Percentiles rank a stretch among this genome's conserved stretches.
phyloP scores from a whole-genome alignment of 208 protist species.

The Naegleria lovaniensis region DNA sequence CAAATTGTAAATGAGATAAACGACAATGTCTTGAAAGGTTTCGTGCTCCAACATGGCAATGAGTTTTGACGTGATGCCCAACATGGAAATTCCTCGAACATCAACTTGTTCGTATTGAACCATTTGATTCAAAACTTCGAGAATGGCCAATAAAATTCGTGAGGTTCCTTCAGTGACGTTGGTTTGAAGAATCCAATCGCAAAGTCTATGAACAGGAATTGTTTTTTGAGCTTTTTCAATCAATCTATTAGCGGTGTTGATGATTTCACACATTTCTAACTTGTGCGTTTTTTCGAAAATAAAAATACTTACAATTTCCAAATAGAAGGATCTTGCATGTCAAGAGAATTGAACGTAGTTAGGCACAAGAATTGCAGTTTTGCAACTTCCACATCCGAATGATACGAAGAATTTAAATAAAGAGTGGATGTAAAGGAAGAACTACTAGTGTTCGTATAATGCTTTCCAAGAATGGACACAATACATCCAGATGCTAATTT shows the following conservation, averaged over 20 bases:
- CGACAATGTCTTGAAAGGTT: neutral
- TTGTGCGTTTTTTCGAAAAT: too few species aligned
- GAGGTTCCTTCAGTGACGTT: neutral
- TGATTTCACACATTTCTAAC: too few species aligned
- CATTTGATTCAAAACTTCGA: neutral
- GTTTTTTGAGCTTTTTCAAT: neutral
- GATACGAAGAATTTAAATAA: neutral
- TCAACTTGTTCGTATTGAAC: neutral
- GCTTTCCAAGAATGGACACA: neutral
- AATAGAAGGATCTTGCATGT: neutral
- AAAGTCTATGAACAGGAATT: neutral
- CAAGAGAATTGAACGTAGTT: neutral
- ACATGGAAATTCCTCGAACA: neutral
- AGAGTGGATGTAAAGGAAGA: neutral
- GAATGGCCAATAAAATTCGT: neutral
- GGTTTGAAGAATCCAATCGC: neutral
- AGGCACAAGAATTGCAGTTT: neutral
- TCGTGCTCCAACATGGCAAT: neutral
- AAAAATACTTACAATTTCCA: too few species aligned
- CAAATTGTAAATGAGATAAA: neutral
- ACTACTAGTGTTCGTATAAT: neutral
- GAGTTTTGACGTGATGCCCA: neutral
- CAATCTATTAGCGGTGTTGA: too few species aligned
- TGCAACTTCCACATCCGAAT: neutral
- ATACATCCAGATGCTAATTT: neutral